These are phyloP conservation scores for Eutrema yunnanense DNA, from an alignment of 345 rosid genomes.

Conservation along the genomic window DNA sequence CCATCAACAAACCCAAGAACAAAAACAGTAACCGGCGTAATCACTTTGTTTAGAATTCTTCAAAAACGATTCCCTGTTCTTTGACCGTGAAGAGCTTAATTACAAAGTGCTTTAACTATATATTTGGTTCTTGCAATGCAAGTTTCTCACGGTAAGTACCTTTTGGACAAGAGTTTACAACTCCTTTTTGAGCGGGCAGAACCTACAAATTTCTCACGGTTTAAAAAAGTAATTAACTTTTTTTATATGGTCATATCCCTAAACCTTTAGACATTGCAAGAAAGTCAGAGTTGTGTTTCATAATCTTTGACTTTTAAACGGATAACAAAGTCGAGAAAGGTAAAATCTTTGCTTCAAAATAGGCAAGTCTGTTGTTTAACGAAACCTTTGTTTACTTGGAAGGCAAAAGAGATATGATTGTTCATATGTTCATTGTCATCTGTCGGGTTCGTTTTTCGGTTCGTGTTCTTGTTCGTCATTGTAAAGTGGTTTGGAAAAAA, in stretches of 20 bases:
- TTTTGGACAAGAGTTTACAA: neutral
- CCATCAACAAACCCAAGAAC: neutral
- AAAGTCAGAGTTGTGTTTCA: constrained; percentile 1
- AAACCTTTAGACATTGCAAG: neutral
- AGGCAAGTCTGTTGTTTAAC: constrained; percentile 12
- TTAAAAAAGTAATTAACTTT: neutral
- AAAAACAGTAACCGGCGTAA: neutral
- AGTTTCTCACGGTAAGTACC: neutral
- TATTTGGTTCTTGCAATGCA: neutral
- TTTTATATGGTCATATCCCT: neutral
- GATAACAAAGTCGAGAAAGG: neutral
- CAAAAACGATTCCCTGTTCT: neutral
- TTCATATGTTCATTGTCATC: neutral
- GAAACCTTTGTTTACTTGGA: constrained; percentile 17
- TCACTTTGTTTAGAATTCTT: neutral
- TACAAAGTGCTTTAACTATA: neutral
- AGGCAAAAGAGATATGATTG: constrained; percentile 14
- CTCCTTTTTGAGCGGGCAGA: neutral
- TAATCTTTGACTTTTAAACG: neutral
- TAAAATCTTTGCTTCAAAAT: constrained; percentile 1
- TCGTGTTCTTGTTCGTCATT: too few relatives aligned
- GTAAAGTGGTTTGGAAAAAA: too few relatives aligned
- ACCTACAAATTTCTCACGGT: neutral
- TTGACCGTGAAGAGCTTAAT: neutral
- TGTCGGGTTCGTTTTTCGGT: too few relatives aligned